Conservation (phyloP, 2,329 filamentous ascomycete genomes). For the Aureobasidium sp. region DNA sequence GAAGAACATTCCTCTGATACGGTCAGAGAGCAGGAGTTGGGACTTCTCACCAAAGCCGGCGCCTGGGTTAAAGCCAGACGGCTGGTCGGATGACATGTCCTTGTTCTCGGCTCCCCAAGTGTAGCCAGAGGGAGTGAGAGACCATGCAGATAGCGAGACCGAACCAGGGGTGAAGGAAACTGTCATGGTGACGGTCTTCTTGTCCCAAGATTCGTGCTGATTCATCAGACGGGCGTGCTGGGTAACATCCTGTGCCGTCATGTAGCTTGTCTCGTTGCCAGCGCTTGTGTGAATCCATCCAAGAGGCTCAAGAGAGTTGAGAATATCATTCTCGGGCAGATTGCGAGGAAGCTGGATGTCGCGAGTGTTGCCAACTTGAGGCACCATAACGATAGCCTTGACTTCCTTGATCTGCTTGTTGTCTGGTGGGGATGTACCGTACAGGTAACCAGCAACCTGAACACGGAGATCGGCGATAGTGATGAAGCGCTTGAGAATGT, state of each 20-base stretch:
- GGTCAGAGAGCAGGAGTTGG: conserved; percentile 84
- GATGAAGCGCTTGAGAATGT: conserved; percentile 96
- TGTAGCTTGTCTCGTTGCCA: conserved; percentile 91
- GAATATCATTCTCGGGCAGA: conserved; percentile 84
- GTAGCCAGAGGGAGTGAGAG: conserved; percentile 82
- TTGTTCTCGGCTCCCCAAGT: conserved; percentile 97
- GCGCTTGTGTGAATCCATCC: conserved; percentile 94
- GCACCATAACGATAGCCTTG: conserved; percentile 92
- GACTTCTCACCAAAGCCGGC: conserved; percentile 92
- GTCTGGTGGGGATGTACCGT: conserved; percentile 84
- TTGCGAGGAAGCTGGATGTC: conserved; percentile 86
- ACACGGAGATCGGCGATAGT: conserved; percentile 93
- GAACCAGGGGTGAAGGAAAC: conserved; percentile 96
- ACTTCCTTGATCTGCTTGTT: conserved; percentile 97
- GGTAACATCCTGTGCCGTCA: conserved; percentile 91
- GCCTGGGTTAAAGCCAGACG: conserved; percentile 68
- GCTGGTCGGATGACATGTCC: conserved; percentile 85
- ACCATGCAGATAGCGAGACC: conserved; percentile 89
- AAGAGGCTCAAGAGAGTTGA: conserved; percentile 78
- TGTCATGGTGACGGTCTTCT: conserved; percentile 88
- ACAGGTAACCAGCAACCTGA: conserved; percentile 92
- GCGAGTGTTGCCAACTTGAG: conserved; percentile 87
- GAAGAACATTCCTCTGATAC: conserved; percentile 92
- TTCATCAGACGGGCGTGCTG: conserved; percentile 88
- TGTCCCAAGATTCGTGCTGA: conserved; percentile 70